Base-by-base conservation (phyloP, 2,329 filamentous ascomycete species). In the Sporothrix protearum region DNA sequence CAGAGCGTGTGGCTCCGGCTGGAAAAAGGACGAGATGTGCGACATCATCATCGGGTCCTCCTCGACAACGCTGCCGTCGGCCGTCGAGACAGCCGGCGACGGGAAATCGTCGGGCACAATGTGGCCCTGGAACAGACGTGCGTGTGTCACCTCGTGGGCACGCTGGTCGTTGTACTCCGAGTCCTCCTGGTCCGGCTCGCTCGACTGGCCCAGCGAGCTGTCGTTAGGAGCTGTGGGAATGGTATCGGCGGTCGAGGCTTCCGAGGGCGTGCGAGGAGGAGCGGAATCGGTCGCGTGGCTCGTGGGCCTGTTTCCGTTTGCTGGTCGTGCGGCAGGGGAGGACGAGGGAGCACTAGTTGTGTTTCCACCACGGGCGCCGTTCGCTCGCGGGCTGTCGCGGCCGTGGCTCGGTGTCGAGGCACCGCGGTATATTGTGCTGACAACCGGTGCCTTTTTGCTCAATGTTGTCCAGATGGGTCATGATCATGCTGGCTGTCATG, bases 21-120 rank as follows among this genome's bases (percentile, higher is more conserved):
- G 85, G 57, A 96, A 96, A 73, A 91, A 89, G 9, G 89, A 94
- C 0, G 96, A 97, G 22, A 94, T 88, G 78, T 88, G 87, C 33
- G 92, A 92, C 81, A 92, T 87, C 42, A 82, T 80, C 94, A 98
- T 97, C 16, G 92, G 88, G 75, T 97, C 93, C 3, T 93, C 89
- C n/a, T 91, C 87, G 1, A 85, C 84, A 22, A 87, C 83, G 73
- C 85, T 89, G 7, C 88, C 90, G 71, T 87, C 88, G n/a, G 89
- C 86, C 9, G 89, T 89, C 25, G 91, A 95, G 73, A 88, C 85
- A 63, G 87, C 85, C 19, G 93, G 91, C 0, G 94, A 97, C 1
- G 92, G 91, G 77, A 94, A 95, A 78, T 97, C 92, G 78, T 97
- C 96, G 74, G 97, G 93, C 12, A 99, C 96, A 75, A 99, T 91